Percentiles rank a stretch among this genome's conserved stretches.
These are phyloP conservation scores for Talaromyces sp. DNA, from an alignment of 2,329 filamentous ascomycete species.

Conservation along the genomic window DNA sequence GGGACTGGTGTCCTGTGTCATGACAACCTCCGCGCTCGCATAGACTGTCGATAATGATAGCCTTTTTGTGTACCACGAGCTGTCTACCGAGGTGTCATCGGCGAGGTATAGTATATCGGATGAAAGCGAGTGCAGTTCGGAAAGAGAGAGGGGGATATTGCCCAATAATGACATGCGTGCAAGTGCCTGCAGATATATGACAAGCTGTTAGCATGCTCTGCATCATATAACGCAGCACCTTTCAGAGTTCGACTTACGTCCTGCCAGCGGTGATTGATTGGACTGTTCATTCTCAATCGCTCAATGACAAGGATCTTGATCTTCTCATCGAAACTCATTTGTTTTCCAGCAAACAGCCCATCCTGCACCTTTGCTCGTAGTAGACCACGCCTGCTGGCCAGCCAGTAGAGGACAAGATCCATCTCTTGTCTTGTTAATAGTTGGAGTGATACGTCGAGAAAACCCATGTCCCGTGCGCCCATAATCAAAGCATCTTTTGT, in stretches of 20 bases:
- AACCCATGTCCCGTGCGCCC: slow-evolving; percentile 79
- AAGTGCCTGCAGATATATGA: slow-evolving; percentile 60
- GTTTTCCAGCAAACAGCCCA: slow-evolving; percentile 26
- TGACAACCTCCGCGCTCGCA: slow-evolving; percentile 80
- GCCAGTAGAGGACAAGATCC: slow-evolving; percentile 61
- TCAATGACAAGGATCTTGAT: slow-evolving; percentile 71
- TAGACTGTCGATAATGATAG: slow-evolving; percentile 63
- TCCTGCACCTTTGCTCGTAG: slow-evolving; percentile 36
- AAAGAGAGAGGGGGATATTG: slow-evolving; percentile 70
- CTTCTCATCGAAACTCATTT: slow-evolving; percentile 55
- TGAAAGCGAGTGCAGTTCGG: slow-evolving; percentile 74
- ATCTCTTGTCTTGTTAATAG: slow-evolving; percentile 77
- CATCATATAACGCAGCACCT: slow-evolving; percentile 3
- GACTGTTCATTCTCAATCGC: slow-evolving; percentile 68
- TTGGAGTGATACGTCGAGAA: slow-evolving; percentile 79
- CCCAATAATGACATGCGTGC: slow-evolving; percentile 83
- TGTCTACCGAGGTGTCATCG: slow-evolving; percentile 76
- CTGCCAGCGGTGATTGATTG: slow-evolving; percentile 75
- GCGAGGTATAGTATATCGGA: slow-evolving; percentile 91
- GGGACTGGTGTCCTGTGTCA: slow-evolving; percentile 79
- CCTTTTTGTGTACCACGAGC: slow-evolving; percentile 79
- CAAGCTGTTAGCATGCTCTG: slow-evolving; percentile 19
- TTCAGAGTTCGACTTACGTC: slow-evolving; percentile 59
- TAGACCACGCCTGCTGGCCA: slow-evolving; percentile 39
- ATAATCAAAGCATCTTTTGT: slow-evolving; percentile 66